Evolutionary conservation across 2,329 filamentous ascomycete genomes (phyloP).

Genomic region (Pseudohalonectria lignicola): DNA sequence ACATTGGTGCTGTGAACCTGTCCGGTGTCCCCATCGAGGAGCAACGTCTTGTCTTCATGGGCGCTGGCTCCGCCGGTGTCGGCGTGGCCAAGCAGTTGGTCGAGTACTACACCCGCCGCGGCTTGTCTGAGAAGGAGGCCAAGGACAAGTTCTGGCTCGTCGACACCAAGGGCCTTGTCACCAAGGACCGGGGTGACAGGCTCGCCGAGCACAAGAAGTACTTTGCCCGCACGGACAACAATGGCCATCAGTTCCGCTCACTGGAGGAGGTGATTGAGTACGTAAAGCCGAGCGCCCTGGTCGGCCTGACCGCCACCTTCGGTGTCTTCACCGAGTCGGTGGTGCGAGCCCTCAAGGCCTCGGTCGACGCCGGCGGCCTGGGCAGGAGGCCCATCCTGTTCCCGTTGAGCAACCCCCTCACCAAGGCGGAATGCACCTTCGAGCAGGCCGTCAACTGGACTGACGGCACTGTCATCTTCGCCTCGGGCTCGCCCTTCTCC

Average conservation of each 20-base stretch:
- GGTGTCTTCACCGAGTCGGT: conserved; percentile 89
- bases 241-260: conserved; percentile 60
- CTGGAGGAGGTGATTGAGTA: conserved; percentile 89
- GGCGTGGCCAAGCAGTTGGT: conserved; percentile 97
- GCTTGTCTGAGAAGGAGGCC: conserved; percentile 78
- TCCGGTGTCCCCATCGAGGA: conserved; percentile 79
- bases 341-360: conserved; percentile 57
- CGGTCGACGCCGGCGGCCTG: conserved; percentile 49
- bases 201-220: conserved; percentile 83
- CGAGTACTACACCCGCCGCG: conserved; percentile 90
- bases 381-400: conserved; percentile 85
- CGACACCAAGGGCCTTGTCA: conserved; percentile 93
- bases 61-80: conserved; percentile 88
- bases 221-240: conserved; percentile 54
- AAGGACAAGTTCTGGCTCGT: conserved; percentile 93
- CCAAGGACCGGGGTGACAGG: conserved; percentile 82
- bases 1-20: conserved; percentile 66
- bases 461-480: conserved; percentile 84
- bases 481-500: conserved; percentile 87
- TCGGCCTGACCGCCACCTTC: conserved; percentile 89
- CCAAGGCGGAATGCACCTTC: conserved; percentile 96
- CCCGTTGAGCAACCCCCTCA: conserved; percentile 90
- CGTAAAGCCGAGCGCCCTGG: conserved; percentile 86
- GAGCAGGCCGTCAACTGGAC: conserved; percentile 88
- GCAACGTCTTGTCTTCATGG: conserved; percentile 91